A percentile compares a stretch with the other conserved stretches of the same genome.
Evolutionary conservation across 2,329 filamentous ascomycete genomes (phyloP).

Genomic region (Myrmaecium sp.): DNA sequence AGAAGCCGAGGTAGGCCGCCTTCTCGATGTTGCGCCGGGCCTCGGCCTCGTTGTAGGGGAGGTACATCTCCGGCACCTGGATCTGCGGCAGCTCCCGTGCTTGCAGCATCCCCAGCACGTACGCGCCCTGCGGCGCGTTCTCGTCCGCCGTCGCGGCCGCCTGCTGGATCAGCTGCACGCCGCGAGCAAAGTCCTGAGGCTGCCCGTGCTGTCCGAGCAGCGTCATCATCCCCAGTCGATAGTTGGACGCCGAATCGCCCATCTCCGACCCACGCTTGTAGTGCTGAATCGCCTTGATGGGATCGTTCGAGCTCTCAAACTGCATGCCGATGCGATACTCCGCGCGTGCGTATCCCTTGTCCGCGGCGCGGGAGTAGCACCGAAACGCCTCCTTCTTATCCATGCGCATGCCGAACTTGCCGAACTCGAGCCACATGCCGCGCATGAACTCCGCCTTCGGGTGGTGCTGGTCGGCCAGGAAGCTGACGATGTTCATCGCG

Average conservation of each 20-base stretch:
- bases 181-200: slow-evolving; percentile 59
- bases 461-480: slow-evolving; percentile 79
- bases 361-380: slow-evolving; percentile 71
- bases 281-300: slow-evolving; percentile 76
- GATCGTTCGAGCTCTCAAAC: slow-evolving; percentile 87
- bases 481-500: slow-evolving; percentile 79
- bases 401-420: slow-evolving; percentile 75
- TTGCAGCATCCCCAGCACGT: slow-evolving; percentile 87
- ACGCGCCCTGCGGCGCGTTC: slow-evolving; percentile 91
- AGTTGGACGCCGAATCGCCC: slow-evolving; percentile 75
- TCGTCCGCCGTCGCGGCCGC: slow-evolving; percentile 83
- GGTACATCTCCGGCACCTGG: slow-evolving; percentile 51
- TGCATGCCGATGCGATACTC: slow-evolving; percentile 98
- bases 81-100: slow-evolving; percentile 86
- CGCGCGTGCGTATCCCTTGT: slow-evolving; percentile 70
- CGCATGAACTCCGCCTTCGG: slow-evolving; percentile 88
- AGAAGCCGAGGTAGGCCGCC: slow-evolving; percentile 86
- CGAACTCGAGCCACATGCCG: slow-evolving; percentile 96
- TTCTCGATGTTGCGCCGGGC: slow-evolving; percentile 88
- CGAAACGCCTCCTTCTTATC: slow-evolving; percentile 92
- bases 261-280: slow-evolving; percentile 67
- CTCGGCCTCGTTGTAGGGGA: slow-evolving; percentile 54
- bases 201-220: slow-evolving; percentile 87
- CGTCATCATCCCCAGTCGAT: slow-evolving; percentile 91
- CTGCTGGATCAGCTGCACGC: slow-evolving; percentile 64